Evolutionary conservation across 371 early-diverging fungal genomes (phyloP), one percentile per base, ranked within the genome.

Genomic region (Syncephalis fuscata): DNA sequence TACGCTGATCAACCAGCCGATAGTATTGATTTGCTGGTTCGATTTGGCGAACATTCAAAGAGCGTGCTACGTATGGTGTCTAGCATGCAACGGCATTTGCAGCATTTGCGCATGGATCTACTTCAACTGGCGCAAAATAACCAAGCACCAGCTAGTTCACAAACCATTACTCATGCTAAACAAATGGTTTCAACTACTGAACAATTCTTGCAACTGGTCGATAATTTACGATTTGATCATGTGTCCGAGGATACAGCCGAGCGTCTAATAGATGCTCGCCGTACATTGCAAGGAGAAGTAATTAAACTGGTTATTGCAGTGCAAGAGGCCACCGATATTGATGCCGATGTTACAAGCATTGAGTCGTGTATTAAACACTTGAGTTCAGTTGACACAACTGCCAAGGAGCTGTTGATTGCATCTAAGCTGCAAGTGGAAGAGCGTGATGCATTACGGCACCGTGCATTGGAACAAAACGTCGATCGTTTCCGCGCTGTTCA

Each of bases 401-500:
- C 63, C 8, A 59, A 61, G 24, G 54, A 54, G 37, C 48, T 64
- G 5, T 55, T 67, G 15, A 42, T 56, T 20, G 67, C 61, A 1
- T 40, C 58, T 0, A 58, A 61, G 23, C 46, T 54, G 22, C 44
- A 64, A 22, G 44, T 60, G 20, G 60, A 64, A 49, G 67, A 67
- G 46, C 60, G 58, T 45, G 67, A 61, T 60, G 32, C 32, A 11
- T 11, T 32, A 32, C 32, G 32, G 4, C 32, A 32, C 11, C 32
- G 32, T 32, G 52, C 27, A 16, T 48, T 49, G 36, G 59, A 55
- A 25, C 52, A 51, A 24, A 42, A 46, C 49, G 11, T 54, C 52
- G 62, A 51, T 44, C 59, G 48, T 50, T 58, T 52, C 52, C 54
- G 48, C 49, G 52, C 49, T 7, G 32, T 32, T 4, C 25, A 40